Evolutionary conservation across 2,329 filamentous ascomycete species (phyloP).

Genomic region (Microascus cirrosus): DNA sequence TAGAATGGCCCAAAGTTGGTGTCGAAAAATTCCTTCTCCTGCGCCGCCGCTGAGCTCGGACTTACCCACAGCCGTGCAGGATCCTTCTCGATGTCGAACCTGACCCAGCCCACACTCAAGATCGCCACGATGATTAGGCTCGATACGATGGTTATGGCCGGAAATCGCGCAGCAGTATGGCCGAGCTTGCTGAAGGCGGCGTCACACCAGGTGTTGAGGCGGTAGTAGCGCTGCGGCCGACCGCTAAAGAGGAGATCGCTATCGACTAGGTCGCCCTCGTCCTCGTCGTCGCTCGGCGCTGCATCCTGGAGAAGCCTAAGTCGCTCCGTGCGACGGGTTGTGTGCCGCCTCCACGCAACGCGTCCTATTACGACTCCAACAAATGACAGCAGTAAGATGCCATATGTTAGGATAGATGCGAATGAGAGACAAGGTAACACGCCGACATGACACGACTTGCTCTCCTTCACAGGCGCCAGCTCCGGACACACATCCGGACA

Average conservation of each 20-base stretch:
- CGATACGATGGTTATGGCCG: slow-evolving; percentile 66
- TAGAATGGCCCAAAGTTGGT: slow-evolving; percentile 91
- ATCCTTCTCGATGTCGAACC: slow-evolving; percentile 81
- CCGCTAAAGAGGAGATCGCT: slow-evolving; percentile 63
- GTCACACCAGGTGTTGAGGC: slow-evolving; percentile 74
- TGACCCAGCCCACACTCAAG: slow-evolving; percentile 78
- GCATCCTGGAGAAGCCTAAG: slow-evolving; percentile 81
- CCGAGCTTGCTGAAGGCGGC: slow-evolving; percentile 71
- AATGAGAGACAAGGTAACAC: slow-evolving; percentile 89
- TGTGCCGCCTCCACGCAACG: slow-evolving; percentile 63
- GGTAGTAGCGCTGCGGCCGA: slow-evolving; percentile 67
- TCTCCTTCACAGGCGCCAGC: slow-evolving; percentile 62
- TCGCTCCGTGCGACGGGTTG: slow-evolving; percentile 65
- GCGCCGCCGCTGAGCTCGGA: slow-evolving; percentile 77
- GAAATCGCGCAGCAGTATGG: slow-evolving; percentile 70
- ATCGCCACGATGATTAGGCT: slow-evolving; percentile 67
- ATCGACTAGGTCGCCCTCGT: slow-evolving; percentile 76
- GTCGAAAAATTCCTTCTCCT: slow-evolving; percentile 93
- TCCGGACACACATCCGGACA: slow-evolving; percentile 78
- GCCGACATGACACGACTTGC: slow-evolving; percentile 70
- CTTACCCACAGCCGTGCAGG: slow-evolving; percentile 96
- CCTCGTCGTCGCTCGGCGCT: slow-evolving; percentile 75
- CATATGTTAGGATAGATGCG: slow-evolving; percentile 78
- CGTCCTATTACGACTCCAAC: slow-evolving; percentile 60
- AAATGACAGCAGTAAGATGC: slow-evolving; percentile 58